Evolutionary conservation across 148 eudicot genomes (phyloP).

Genomic region (Rhododendron ferrugineum): DNA sequence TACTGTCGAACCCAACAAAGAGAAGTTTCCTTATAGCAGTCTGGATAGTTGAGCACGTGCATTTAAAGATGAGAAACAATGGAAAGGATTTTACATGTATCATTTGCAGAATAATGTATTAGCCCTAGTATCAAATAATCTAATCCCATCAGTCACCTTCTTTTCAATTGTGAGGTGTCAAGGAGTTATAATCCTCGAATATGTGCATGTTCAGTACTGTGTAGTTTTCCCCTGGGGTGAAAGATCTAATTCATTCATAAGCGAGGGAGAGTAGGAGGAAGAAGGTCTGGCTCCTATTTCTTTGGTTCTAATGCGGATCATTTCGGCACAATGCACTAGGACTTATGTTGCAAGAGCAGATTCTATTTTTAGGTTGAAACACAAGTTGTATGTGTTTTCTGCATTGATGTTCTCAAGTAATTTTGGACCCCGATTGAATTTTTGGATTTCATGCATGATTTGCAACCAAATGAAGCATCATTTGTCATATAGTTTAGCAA

Average conservation of each 20-base stretch:
- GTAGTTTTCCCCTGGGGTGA: neutral
- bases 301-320: neutral
- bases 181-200: neutral
- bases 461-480: neutral
- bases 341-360: neutral
- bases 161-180: neutral
- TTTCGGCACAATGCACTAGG: neutral
- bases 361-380: neutral
- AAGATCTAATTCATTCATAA: neutral
- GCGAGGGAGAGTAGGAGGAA: neutral
- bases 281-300: neutral
- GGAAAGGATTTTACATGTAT: neutral
- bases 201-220: neutral
- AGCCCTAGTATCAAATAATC: neutral
- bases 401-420: neutral
- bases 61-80: conserved; percentile 3
- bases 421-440: neutral
- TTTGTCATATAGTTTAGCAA: neutral
- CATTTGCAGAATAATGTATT: neutral
- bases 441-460: neutral
- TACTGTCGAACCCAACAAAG: conserved; percentile 84
- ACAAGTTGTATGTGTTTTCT: neutral
- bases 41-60: conserved; percentile 41
- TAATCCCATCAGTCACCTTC: neutral
- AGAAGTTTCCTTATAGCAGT: conserved; percentile 65